Base-by-base conservation (phyloP, 768 basidiomycete species). In the Rhodotorula babjevae region DNA sequence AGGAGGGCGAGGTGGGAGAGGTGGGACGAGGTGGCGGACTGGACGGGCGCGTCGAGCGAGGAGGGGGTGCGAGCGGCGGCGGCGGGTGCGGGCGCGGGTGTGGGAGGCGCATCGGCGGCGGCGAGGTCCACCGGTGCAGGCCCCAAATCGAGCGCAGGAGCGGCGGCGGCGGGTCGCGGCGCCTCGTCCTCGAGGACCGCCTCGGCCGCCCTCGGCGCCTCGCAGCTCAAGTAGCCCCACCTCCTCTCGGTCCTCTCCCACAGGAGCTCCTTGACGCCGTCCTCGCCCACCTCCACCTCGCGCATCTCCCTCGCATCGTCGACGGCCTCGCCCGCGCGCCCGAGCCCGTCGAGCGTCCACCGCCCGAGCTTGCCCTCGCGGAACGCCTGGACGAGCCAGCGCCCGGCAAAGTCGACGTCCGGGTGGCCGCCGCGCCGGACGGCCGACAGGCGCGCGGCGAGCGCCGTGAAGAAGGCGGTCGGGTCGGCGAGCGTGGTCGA, bases 351-450 rank as follows among this genome's bases (percentile, higher is more conserved):
- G 36, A 79, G 67, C 47, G 78, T 75, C 78, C 78, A 79, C 36
- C 72, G 63, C 8, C 78, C 78, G 42, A 79, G 67, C 58, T 72
- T 70, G 33, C 84, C 84, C 29, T 82, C 81, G 55, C 95, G 87
- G 88, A 93, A 99, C 86, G 92, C 92, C 58, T 86, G 84, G 55
- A 98, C 85, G 78, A 97, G 89, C 84, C 89, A 92, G 31, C 84
- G 83, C 9, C 89, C 89, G 16, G 93, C 91, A 33, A 91, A 86
- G 9, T 85, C 80, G 9, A 84, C 79, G 82, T 98, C 90, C 61
- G 84, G 83, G 58, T 87, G 84, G 23, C 89, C 92, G 11, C 93
- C 92, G 72, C 88, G 86, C 74, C 85, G 83, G 29, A 95, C 82
- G 85, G 94, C 91, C n/a, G 90, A 87, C 79, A 95, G 87, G 25